Percentiles rank a stretch among this genome's conserved stretches.
Conservation (phyloP, 768 basidiomycete genomes). For the Calvatia gigantea region DNA sequence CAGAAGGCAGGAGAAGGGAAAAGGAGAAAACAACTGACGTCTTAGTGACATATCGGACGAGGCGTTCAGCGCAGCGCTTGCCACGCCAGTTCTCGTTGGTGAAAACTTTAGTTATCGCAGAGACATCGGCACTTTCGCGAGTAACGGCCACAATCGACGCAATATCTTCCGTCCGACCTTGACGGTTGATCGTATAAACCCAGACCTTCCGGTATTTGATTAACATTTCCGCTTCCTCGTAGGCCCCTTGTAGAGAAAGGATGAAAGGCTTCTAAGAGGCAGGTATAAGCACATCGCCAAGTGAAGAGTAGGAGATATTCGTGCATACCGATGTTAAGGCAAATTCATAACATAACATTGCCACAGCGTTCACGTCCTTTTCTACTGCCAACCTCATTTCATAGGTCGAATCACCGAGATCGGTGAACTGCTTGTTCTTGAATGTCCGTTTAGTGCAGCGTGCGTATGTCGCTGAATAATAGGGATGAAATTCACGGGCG, state of each 20-base stretch:
- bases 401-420: conserved; percentile 16
- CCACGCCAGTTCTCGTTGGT: conserved; percentile 52
- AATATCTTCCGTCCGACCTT: conserved; percentile 29
- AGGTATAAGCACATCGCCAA: conserved; percentile 5
- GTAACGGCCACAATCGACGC: conserved; percentile 73
- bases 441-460: conserved; percentile 41
- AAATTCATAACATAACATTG: conserved; percentile 52
- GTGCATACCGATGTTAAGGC: conserved; percentile 53
- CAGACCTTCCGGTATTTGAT: conserved; percentile 49
- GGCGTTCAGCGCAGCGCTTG: conserved; percentile 55
- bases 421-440: conserved; percentile 18
- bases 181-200: conserved; percentile 49
- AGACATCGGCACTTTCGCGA: conserved; percentile 52
- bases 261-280: conserved; percentile 50
- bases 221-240: conserved; percentile 46
- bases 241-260: conserved; percentile 38
- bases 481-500: conserved; percentile 33
- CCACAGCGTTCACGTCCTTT: conserved; percentile 36
- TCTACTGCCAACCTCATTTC: conserved; percentile 39
- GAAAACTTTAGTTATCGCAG: conserved; percentile 71
- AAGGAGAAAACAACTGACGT: conserved; percentile 34
- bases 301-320: background rate
- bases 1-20: background rate
- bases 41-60: conserved; percentile 57
- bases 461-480: conserved; percentile 62